These are phyloP conservation scores for Hygrophila difformis DNA, from an alignment of 257 asterid species.

Conservation along the genomic window DNA sequence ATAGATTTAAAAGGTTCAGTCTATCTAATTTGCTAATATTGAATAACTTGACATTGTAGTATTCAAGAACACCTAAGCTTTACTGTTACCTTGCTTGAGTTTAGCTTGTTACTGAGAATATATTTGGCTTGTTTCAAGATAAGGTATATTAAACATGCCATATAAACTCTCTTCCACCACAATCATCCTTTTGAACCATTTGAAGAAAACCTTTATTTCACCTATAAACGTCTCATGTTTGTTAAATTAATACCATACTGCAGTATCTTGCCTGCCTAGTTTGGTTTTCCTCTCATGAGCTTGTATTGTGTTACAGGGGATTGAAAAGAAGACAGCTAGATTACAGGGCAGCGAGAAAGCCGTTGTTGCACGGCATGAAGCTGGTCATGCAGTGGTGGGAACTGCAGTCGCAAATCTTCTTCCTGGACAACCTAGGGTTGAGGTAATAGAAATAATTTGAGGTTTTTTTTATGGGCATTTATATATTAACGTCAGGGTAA, in stretches of 20 bases:
- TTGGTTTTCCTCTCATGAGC: slow-evolving; percentile 13
- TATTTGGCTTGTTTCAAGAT: slow-evolving; percentile 7
- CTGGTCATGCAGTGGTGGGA: slow-evolving; percentile 99
- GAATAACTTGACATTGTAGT: not conserved
- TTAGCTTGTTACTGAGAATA: not conserved
- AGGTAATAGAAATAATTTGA: slow-evolving; percentile 39
- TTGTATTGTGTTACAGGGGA: slow-evolving; percentile 52
- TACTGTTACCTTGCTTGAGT: too few relatives aligned
- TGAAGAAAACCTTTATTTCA: not conserved
- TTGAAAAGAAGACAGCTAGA: slow-evolving; percentile 92
- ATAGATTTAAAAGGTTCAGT: slow-evolving; percentile 7
- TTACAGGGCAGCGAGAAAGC: slow-evolving; percentile 94
- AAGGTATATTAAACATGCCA: slow-evolving; percentile 1
- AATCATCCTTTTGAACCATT: too few relatives aligned
- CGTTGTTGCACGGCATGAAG: slow-evolving; percentile 98
- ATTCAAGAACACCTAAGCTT: not conserved
- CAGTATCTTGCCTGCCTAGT: not conserved
- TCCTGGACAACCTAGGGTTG: slow-evolving; percentile 92
- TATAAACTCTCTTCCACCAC: not conserved
- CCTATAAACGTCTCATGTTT: slow-evolving; percentile 1
- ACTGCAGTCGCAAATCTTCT: slow-evolving; percentile 98
- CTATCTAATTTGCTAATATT: slow-evolving; percentile 2
- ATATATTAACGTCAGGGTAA: not conserved
- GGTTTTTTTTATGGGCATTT: not conserved
- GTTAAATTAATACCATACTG: slow-evolving; percentile 6